Percentiles rank a stretch among this genome's conserved stretches.
Conservation (phyloP, 352 stramenopile species). For the Blastocystis sp. region DNA sequence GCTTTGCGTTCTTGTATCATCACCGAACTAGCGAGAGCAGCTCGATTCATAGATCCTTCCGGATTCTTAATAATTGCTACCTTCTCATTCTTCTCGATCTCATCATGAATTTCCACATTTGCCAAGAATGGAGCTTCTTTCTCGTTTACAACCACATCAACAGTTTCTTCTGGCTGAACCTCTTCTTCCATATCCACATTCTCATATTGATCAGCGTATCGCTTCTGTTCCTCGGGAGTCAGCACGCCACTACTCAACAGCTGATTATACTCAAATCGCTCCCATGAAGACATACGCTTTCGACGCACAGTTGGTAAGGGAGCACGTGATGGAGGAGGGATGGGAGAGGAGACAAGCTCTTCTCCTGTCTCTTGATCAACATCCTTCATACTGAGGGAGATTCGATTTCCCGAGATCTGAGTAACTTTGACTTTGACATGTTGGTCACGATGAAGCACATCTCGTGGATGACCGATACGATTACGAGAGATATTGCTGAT, state of each 20-base stretch:
- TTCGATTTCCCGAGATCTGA: conserved; percentile 74
- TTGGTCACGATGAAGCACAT: conserved; percentile 82
- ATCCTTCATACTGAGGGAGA: conserved; percentile 93
- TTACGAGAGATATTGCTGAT: conserved; percentile 84
- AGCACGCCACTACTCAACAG: conserved; percentile 95
- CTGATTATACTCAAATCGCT: conserved; percentile 93
- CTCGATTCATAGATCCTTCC: conserved; percentile 92
- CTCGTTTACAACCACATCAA: conserved; percentile 92
- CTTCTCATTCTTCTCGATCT: conserved; percentile 84
- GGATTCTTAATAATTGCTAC: conserved; percentile 98
- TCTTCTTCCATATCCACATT: conserved; percentile 83
- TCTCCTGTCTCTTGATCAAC: conserved; percentile 89
- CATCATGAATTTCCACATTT: conserved; percentile 81
- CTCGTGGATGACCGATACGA: conserved; percentile 81
- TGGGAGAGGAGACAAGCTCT: conserved; percentile 79
- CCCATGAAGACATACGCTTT: conserved; percentile 89
- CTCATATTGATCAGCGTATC: conserved; percentile 74
- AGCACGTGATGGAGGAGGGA: background rate
- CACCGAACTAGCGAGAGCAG: conserved; percentile 90
- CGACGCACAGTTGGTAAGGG: conserved; percentile 71
- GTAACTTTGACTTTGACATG: conserved; percentile 88
- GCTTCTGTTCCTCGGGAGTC: conserved; percentile 88
- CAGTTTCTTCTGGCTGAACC: conserved; percentile 73
- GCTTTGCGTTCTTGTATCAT: conserved; percentile 94
- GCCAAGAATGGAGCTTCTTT: conserved; percentile 91